Evolutionary conservation across 2,329 filamentous ascomycete species (phyloP).

Genomic region (Westerdykella aurantiaca): DNA sequence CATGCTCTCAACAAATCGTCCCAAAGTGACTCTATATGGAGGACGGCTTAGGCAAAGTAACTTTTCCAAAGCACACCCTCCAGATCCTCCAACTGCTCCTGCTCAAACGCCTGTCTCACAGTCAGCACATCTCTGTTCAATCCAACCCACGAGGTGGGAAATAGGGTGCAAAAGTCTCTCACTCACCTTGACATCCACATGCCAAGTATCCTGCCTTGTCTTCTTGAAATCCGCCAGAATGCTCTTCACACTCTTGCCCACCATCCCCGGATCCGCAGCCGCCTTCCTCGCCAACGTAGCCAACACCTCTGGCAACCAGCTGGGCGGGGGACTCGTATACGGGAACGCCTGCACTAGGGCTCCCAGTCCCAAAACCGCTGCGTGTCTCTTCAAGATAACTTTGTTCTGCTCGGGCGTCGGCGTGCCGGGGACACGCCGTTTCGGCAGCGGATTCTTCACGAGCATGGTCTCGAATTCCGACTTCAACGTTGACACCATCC

Average conservation of each 20-base stretch:
- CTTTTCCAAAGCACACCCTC: conserved; percentile 99
- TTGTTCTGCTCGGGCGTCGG: conserved; percentile 68
- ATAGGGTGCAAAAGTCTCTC: background rate
- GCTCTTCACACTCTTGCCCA: conserved; percentile 91
- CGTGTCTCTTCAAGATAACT: conserved; percentile 76
- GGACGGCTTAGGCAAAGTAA: conserved; percentile 69
- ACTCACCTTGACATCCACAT: conserved; percentile 90
- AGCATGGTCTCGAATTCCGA: conserved; percentile 72
- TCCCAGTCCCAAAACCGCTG: conserved; percentile 84
- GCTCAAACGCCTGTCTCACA: conserved; percentile 62
- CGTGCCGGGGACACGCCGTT: conserved; percentile 54
- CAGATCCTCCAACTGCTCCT: conserved; percentile 88
- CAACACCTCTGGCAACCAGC: conserved; percentile 89
- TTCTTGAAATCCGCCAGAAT: conserved; percentile 98
- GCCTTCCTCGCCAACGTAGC: conserved; percentile 79
- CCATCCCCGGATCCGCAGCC: conserved; percentile 81
- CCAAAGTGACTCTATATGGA: no score
- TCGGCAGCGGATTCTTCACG: conserved; percentile 80
- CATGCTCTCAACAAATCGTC: no score
- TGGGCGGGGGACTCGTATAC: conserved; percentile 84
- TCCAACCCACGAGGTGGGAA: background rate
- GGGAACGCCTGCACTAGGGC: conserved; percentile 93
- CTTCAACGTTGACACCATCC: conserved; percentile 70
- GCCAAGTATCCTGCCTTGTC: conserved; percentile 97
- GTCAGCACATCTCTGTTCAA: conserved; percentile 1